Evolutionary conservation across 495 filamentous ascomycete genomes (phyloP), one percentile per base, ranked within the genome.

Genomic region (Articulospora tetracladia): DNA sequence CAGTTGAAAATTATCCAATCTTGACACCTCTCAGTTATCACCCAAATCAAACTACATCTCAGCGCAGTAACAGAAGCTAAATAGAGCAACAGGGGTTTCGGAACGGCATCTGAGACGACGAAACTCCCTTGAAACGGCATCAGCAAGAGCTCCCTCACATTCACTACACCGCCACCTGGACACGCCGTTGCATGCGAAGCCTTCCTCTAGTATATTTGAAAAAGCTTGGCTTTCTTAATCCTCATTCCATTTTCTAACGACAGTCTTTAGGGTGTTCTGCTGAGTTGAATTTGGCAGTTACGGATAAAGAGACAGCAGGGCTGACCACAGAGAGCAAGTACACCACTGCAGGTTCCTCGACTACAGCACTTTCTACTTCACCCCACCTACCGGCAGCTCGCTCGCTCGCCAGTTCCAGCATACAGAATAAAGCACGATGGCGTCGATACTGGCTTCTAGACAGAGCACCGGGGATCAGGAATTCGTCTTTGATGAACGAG

Each of bases 151-250:
- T 15, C 10, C 39, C 39, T 44, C 39, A 44, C 7, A 34, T 15
- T 34, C 7, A 34, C 30, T 34, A 44, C 8, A 44, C 8, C 15
- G 39, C 39, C 39, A 44, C 39, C 17, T 3, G n/a, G 30, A 32
- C 30, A 32, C 30, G 30, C 6, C 30, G 13, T 32, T n/a, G 8
- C 39, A 11, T 44, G 39, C 39, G 39, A 44, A 44, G 39, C 39
- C n/a, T n/a, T n/a, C 3, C 39, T 11, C 15, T n/a, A 15, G 39
- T 44, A 19, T 55, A 55, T 53, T 46, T 22, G 13, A 34, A 46
- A 56, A 54, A 36, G 46, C 55, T 57, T 62, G 48, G 53, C 39
- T 32, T 44, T 41, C 47, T 57, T 23, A 17, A 34, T 58, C 39
- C 51, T 22, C 46, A 4, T 48, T n/a, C 27, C n/a, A 8, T 24